Evolutionary conservation across 2,329 filamentous ascomycete species (phyloP), one percentile per base, ranked within the genome.

Genomic region (Alternaria brassicicola): DNA sequence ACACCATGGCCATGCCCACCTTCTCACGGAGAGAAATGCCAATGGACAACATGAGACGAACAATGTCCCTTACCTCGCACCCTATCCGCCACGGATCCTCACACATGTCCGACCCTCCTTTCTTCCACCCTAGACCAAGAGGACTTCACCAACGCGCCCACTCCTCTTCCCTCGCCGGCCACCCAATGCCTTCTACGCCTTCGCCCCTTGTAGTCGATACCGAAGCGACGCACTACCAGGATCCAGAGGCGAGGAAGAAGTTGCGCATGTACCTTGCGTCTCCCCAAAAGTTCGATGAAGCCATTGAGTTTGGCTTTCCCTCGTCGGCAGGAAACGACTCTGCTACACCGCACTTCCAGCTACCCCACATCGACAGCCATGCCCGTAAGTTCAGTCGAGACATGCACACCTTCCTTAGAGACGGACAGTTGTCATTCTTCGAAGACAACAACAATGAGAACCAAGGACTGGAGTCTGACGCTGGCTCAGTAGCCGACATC

Each of bases 231-330:
- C 90, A 97, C 78, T 97, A 97, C 71, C 91, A 92, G 74, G 93
- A 97, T 68, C 92, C 93, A 0, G 91, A 96, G 73, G 92, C 93
- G 36, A 87, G 94, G 31, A 83, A 92, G 68, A 97, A 96, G 78
- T 82, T 98, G 19, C 88, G 93, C 12, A 88, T 92, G 6, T 97
- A 93, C 70, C 85, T 97, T 19, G 90, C 91, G 7, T 96, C 93
- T 1, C 90, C 93, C 1, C 91, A 96, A 66, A 97, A 96, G 74
- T 98, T 98, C 68, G 94, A 98, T 73, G 94, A 98, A 78, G 93
- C 92, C 1, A 86, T 98, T 51, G 91, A 96, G 74, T 97, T 96
- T 77, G 94, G 94, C 0, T 98, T 97, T 69, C 92, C 93, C 0
- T 87, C 89, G 0, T 81, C 67, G 23, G 43, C 71, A 31, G 61